Evolutionary conservation across 768 basidiomycete species (phyloP), one percentile per base, ranked within the genome.

Genomic region (Kwoniella mangroviensis): DNA sequence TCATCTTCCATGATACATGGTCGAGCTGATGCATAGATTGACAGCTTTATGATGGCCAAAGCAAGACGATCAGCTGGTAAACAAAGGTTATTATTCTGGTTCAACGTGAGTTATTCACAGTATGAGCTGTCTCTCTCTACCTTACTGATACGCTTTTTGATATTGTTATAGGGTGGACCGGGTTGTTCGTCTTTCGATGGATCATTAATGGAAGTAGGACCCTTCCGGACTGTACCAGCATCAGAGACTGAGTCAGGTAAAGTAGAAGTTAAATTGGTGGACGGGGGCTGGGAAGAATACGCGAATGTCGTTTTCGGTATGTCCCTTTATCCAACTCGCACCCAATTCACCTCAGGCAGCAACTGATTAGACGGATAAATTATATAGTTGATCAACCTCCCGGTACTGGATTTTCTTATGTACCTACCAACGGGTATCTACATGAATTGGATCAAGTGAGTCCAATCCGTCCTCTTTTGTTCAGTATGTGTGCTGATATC

Each of bases 151-250:
- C 4, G 21, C 57, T 59, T 24, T 28, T 42, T 42, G 52, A 49
- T 42, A 2, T 34, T 26, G 13, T 63, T 2, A 65, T 21, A 95
- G 93, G 94, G 94, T 21, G 96, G 96, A 1, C 96, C 96, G 21
- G 97, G 97, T 34, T 98, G 97, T 82, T 97, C 94, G 0, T 94
- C 92, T 0, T 98, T 98, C 80, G 96, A 98, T 76, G 96, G 96
- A 2, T 87, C 94, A 19, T 91, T 98, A 90, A 95, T 98, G 93
- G 96, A 98, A 77, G 86, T 95, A n/a, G 96, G 96, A 0, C 95
- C 96, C 4, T 96, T 84, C 72, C 63, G 93, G 89, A 81, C 88
- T 88, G 73, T 80, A 52, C 79, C 75, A 21, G 74, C 72, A 24
- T 65, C 57, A 28, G 76, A 76, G 71, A 80, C 78, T 6, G 67